Conservation (phyloP, 1,284 basidiomycete genomes). For the Thecaphora frezii region DNA sequence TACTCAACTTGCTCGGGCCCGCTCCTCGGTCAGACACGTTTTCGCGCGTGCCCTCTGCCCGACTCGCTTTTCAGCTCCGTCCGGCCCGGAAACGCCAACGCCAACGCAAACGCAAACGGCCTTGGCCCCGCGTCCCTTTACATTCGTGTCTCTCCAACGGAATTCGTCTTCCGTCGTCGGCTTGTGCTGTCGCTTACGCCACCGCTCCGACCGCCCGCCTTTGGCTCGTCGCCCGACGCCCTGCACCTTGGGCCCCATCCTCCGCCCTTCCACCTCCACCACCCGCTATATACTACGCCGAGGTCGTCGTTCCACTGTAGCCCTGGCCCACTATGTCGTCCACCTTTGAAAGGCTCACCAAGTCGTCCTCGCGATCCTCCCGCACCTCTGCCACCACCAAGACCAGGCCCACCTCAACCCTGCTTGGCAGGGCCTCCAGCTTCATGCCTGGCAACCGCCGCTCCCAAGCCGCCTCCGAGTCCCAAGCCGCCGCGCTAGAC, state of each 20-base stretch:
- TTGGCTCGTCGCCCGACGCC: too few relatives aligned
- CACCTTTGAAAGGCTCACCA: not conserved
- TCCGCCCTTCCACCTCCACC: not conserved
- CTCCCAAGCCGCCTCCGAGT: slow-evolving; percentile 9
- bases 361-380: not conserved
- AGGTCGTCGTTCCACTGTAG: not conserved
- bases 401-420: slow-evolving; percentile 20
- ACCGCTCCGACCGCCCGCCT: too few relatives aligned
- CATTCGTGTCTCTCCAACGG: too few relatives aligned
- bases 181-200: too few relatives aligned
- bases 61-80: too few relatives aligned
- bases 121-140: too few relatives aligned
- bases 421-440: slow-evolving; percentile 29
- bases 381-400: slow-evolving; percentile 6
- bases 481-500: slow-evolving; percentile 9
- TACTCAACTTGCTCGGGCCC: too few relatives aligned
- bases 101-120: too few relatives aligned
- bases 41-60: too few relatives aligned
- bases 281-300: not conserved
- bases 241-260: not conserved
- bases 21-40: too few relatives aligned
- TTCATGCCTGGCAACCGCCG: slow-evolving; percentile 30
- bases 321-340: not conserved
- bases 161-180: too few relatives aligned
- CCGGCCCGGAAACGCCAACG: too few relatives aligned